phyloP scores from a whole-genome alignment of 2,329 filamentous ascomycete species.

The Chaetomium strumarium region DNA sequence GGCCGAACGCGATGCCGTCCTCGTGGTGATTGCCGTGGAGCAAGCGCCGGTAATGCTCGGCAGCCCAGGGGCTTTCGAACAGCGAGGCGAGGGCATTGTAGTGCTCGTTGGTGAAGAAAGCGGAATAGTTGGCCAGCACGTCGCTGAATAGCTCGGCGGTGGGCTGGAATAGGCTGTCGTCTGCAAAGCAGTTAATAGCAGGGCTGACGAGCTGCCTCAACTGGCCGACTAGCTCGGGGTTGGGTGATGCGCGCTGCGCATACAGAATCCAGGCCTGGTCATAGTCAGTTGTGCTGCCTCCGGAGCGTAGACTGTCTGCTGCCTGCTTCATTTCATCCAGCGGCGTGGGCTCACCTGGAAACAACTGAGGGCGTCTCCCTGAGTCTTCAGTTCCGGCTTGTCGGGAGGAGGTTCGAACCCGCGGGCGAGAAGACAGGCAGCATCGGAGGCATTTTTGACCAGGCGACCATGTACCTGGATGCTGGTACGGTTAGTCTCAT shows the following conservation, averaged over 20 bases:
- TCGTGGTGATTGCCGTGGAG: slow-evolving; percentile 57
- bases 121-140: slow-evolving; percentile 57
- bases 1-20: slow-evolving; percentile 59
- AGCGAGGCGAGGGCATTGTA: slow-evolving; percentile 52
- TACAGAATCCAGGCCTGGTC: slow-evolving; percentile 67
- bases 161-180: slow-evolving; percentile 52
- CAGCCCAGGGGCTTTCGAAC: slow-evolving; percentile 55
- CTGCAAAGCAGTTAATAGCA: slow-evolving; percentile 54
- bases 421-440: slow-evolving; percentile 35
- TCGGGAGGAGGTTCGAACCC: slow-evolving; percentile 31
- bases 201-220: slow-evolving; percentile 55
- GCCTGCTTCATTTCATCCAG: background rate
- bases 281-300: slow-evolving; percentile 7
- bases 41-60: slow-evolving; percentile 48
- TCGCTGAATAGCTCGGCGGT: slow-evolving; percentile 62
- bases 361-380: slow-evolving; percentile 53
- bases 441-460: slow-evolving; percentile 37
- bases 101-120: slow-evolving; percentile 55
- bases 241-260: slow-evolving; percentile 57
- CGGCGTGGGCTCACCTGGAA: slow-evolving; percentile 47
- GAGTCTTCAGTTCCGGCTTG: slow-evolving; percentile 29
- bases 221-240: slow-evolving; percentile 51
- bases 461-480: slow-evolving; percentile 36
- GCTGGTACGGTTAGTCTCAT: slow-evolving; percentile 23
- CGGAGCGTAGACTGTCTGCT: background rate